Evolutionary conservation across 1,284 basidiomycete species (phyloP).

Genomic region (Schizophyllum amplum): DNA sequence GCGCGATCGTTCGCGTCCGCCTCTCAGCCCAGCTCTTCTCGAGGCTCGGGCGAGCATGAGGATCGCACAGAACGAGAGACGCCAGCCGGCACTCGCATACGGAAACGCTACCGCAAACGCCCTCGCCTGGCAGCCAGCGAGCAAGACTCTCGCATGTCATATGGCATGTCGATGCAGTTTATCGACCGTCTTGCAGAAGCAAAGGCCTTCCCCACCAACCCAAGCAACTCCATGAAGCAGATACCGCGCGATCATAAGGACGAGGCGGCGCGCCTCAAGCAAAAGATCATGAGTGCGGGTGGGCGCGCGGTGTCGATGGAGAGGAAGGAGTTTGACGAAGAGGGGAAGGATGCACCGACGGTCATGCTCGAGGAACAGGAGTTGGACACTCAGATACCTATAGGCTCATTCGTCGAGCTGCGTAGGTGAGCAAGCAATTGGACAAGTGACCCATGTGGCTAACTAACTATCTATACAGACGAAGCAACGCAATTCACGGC

Average conservation of each 20-base stretch:
- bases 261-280: background rate
- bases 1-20: background rate
- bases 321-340: conserved; percentile 5
- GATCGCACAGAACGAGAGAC: background rate
- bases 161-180: background rate
- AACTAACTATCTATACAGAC: background rate
- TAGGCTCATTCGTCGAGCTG: conserved; percentile 13
- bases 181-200: background rate
- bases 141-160: background rate
- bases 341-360: background rate
- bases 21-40: background rate
- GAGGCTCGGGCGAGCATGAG: background rate
- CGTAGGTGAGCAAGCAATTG: too few species aligned
- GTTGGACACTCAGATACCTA: background rate
- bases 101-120: background rate
- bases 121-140: background rate
- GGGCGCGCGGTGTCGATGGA: conserved; percentile 5
- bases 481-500: conserved; percentile 40
- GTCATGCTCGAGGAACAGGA: background rate
- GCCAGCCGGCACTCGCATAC: background rate
- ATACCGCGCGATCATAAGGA: background rate
- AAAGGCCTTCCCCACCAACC: too few species aligned
- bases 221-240: too few species aligned
- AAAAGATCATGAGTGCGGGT: background rate
- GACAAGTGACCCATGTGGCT: too few species aligned